Conservation (phyloP, 176 grass and related monocot species). For the Pontederia crassipes region DNA sequence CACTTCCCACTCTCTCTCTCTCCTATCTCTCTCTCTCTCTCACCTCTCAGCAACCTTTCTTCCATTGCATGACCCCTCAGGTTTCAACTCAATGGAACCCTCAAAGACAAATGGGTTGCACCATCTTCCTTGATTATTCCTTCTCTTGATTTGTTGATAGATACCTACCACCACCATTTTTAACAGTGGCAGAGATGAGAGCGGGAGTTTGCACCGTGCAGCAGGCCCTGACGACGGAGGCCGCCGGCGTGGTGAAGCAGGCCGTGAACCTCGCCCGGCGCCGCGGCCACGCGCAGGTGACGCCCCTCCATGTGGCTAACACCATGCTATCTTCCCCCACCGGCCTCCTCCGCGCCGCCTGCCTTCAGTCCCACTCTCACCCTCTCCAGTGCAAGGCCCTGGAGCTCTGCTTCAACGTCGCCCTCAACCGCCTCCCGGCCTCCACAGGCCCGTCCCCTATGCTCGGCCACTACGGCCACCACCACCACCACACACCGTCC, state of each 20-base stretch:
- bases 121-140: too few relatives aligned
- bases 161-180: background rate
- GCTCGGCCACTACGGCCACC: background rate
- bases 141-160: background rate
- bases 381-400: slow-evolving; percentile 97
- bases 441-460: slow-evolving; percentile 4
- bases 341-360: slow-evolving; percentile 60
- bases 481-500: slow-evolving; percentile 29
- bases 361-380: slow-evolving; percentile 77
- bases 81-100: background rate
- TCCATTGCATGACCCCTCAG: too few relatives aligned
- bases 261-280: slow-evolving; percentile 54
- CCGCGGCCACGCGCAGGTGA: slow-evolving; percentile 83
- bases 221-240: slow-evolving; percentile 70
- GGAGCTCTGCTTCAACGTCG: slow-evolving; percentile 96
- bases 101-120: background rate
- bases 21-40: background rate
- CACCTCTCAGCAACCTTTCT: background rate
- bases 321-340: slow-evolving; percentile 54
- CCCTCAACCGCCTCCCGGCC: slow-evolving; percentile 84
- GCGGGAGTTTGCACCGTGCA: slow-evolving; percentile 66
- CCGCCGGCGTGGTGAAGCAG: slow-evolving; percentile 55
- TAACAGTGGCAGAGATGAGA: slow-evolving; percentile 37
- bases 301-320: slow-evolving; percentile 84
- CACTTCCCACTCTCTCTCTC: background rate